phyloP scores from a whole-genome alignment of 192 early-diverging fungal species.

The Linnemannia hyalina region DNA sequence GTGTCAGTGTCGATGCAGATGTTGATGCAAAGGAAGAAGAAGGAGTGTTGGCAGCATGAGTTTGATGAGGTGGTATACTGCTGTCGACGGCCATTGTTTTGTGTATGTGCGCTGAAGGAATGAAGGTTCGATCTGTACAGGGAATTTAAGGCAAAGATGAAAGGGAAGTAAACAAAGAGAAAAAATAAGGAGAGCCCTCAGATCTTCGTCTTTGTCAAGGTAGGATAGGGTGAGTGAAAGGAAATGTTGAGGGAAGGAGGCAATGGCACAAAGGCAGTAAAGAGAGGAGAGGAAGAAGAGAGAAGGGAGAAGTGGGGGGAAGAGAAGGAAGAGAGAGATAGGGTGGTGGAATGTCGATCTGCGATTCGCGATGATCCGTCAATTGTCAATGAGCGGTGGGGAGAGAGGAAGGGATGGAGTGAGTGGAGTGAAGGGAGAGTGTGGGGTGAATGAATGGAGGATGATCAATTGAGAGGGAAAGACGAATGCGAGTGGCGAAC shows the following conservation, averaged over 20 bases:
- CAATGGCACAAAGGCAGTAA: no score
- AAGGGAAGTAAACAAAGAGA: not conserved
- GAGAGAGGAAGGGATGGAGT: not conserved
- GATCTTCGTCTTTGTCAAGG: not conserved
- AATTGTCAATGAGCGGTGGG: not conserved
- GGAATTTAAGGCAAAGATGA: not conserved
- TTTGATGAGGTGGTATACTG: conserved; percentile 1
- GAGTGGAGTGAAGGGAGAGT: not conserved
- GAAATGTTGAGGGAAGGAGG: not conserved
- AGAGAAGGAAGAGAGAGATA: not conserved
- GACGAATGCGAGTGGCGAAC: not conserved
- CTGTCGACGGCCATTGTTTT: not conserved
- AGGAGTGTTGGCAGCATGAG: not conserved
- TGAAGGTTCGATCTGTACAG: not conserved
- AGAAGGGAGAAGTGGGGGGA: not conserved
- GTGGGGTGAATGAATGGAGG: no score
- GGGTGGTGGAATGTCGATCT: not conserved
- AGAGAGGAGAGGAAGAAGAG: no score
- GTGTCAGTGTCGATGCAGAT: not conserved
- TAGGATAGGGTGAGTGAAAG: not conserved
- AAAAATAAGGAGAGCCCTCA: not conserved
- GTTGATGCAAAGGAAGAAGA: not conserved
- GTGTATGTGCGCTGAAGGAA: not conserved
- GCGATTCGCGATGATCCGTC: not conserved
- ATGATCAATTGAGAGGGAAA: not conserved